Conservation (phyloP, 139 green algal species). For the Tetraselmis striata region DNA sequence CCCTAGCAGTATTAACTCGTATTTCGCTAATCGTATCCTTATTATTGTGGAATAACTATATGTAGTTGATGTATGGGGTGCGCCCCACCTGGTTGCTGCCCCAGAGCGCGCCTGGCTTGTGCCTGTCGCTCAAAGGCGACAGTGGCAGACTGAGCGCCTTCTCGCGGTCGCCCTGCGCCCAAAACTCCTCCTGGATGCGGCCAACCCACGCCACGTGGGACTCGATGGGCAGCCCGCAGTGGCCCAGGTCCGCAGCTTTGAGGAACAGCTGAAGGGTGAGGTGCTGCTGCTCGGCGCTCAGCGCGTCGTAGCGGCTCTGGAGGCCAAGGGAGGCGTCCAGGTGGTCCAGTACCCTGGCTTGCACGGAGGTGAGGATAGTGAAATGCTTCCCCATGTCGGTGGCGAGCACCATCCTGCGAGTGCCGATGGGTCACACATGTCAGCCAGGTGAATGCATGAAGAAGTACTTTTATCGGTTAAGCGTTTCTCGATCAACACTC, state of each 20-base stretch:
- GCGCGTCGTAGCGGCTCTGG: background rate
- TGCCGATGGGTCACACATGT: background rate
- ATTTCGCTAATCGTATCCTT: too few relatives aligned
- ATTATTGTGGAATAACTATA: too few relatives aligned
- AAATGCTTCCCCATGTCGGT: conserved; percentile 13
- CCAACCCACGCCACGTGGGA: conserved; percentile 8
- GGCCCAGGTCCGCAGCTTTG: conserved; percentile 11
- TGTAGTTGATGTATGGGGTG: too few relatives aligned
- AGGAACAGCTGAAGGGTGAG: conserved; percentile 6
- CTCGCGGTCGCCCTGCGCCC: conserved; percentile 7
- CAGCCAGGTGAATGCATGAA: too few relatives aligned
- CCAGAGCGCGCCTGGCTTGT: background rate
- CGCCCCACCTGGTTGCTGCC: background rate
- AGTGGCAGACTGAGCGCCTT: background rate
- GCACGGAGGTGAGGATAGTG: background rate
- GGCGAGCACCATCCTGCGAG: conserved; percentile 3
- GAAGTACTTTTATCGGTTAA: too few relatives aligned
- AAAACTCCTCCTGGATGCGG: conserved; percentile 12
- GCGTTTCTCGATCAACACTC: background rate
- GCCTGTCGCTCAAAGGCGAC: background rate
- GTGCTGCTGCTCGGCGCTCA: background rate
- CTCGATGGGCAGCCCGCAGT: background rate
- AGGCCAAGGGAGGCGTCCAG: background rate
- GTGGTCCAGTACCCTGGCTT: background rate
- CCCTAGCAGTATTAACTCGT: too few relatives aligned